phyloP scores from a whole-genome alignment of 2,329 filamentous ascomycete genomes.

The Dothideomycetes sp. region DNA sequence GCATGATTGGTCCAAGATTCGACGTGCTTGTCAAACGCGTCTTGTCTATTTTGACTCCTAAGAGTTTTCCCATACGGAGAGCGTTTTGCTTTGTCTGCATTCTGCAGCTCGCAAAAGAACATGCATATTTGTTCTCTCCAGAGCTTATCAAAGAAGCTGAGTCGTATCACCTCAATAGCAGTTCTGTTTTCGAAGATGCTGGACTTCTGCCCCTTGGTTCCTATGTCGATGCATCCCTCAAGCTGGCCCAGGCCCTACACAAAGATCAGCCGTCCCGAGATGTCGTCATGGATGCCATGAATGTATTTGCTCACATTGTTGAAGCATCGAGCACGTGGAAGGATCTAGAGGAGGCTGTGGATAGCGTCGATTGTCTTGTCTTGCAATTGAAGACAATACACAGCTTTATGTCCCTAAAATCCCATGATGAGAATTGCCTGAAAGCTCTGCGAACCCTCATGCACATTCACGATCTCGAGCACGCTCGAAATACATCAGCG shows the following conservation, averaged over 20 bases:
- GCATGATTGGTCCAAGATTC: neutral
- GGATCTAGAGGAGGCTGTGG: conserved; percentile 24
- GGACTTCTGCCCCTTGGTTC: conserved; percentile 21
- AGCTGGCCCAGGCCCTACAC: conserved; percentile 32
- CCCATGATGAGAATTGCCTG: conserved; percentile 25
- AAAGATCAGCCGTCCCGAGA: conserved; percentile 18
- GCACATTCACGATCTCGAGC: conserved; percentile 1
- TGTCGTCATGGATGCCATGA: conserved; percentile 20
- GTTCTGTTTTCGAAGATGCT: conserved; percentile 18
- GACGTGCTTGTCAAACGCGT: conserved; percentile 8
- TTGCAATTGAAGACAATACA: conserved; percentile 40
- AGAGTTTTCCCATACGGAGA: conserved; percentile 18
- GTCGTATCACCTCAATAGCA: conserved; percentile 5
- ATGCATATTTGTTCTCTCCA: conserved; percentile 13
- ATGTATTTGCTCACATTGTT: conserved; percentile 7
- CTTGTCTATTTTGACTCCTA: conserved; percentile 11
- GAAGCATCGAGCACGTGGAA: conserved; percentile 1
- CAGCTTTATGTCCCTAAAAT: conserved; percentile 46
- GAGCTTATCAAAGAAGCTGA: conserved; percentile 8
- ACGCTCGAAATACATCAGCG: neutral
- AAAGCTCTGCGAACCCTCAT: neutral
- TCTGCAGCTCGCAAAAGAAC: conserved; percentile 14
- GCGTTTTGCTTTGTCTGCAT: conserved; percentile 14
- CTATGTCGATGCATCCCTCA: conserved; percentile 25
- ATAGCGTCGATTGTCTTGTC: conserved; percentile 38